Evolutionary conservation across 768 basidiomycete species (phyloP).

Genomic region (Russula sp.): DNA sequence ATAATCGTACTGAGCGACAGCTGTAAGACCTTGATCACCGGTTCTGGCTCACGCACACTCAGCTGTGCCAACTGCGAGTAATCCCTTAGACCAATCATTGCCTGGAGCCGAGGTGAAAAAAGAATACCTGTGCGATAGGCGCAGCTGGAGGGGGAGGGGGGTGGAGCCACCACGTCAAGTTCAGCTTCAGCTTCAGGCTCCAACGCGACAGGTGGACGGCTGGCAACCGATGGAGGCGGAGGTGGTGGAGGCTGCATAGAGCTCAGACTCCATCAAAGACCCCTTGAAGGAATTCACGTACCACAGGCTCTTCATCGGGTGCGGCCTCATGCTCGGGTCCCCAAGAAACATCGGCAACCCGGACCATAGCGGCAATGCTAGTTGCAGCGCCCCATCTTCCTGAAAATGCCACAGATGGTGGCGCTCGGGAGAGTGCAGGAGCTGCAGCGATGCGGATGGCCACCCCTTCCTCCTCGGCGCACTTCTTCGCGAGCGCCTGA

Average conservation of each 20-base stretch:
- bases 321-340: slow-evolving; percentile 14
- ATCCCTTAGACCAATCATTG: neutral
- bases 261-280: neutral
- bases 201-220: slow-evolving; percentile 25
- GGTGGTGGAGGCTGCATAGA: slow-evolving; percentile 32
- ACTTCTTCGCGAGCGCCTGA: slow-evolving; percentile 86
- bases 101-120: slow-evolving; percentile 7
- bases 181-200: slow-evolving; percentile 33
- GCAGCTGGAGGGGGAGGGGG: slow-evolving; percentile 40
- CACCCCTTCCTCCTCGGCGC: slow-evolving; percentile 70
- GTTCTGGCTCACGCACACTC: slow-evolving; percentile 26
- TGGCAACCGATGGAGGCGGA: too few relatives aligned
- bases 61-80: slow-evolving; percentile 13
- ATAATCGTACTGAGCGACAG: slow-evolving; percentile 77
- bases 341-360: neutral
- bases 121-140: slow-evolving; percentile 25
- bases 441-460: slow-evolving; percentile 42
- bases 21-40: slow-evolving; percentile 48
- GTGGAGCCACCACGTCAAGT: slow-evolving; percentile 32
- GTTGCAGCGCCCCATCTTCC: slow-evolving; percentile 3
- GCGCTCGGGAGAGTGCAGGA: slow-evolving; percentile 16
- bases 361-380: neutral
- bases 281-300: too few relatives aligned
- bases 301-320: slow-evolving; percentile 7
- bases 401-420: slow-evolving; percentile 12